Evolutionary conservation across 108 stramenopile genomes (phyloP).

Genomic region (Pseudonitzschia multiseries): DNA sequence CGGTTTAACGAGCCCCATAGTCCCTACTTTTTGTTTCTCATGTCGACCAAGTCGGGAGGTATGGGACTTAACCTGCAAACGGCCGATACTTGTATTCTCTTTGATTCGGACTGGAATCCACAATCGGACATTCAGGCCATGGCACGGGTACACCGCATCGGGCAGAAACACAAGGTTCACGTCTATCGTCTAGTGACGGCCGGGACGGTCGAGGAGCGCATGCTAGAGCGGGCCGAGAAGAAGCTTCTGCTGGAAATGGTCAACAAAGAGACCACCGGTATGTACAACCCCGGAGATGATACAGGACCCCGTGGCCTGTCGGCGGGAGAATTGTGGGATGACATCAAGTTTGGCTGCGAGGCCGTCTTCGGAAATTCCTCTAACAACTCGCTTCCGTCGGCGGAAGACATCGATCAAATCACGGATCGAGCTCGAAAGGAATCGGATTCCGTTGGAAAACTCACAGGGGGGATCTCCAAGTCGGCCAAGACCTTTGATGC

Average conservation of each 20-base stretch:
- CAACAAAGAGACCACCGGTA: conserved; percentile 79
- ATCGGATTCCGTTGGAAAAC: conserved; percentile 39
- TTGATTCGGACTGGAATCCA: conserved; percentile 90
- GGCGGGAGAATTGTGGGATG: conserved; percentile 57
- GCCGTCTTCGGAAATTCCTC: conserved; percentile 56
- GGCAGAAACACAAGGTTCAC: conserved; percentile 89
- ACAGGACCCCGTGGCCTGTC: conserved; percentile 37
- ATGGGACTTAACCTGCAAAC: conserved; percentile 94
- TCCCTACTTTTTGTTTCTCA: conserved; percentile 84
- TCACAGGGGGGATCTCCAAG: conserved; percentile 37
- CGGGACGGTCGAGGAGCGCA: conserved; percentile 90
- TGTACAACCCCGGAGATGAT: conserved; percentile 54
- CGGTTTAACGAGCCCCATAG: conserved; percentile 85
- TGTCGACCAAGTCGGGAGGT: conserved; percentile 93
- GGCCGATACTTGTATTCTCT: conserved; percentile 83
- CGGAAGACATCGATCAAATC: conserved; percentile 74
- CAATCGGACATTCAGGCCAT: conserved; percentile 92
- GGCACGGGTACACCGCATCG: conserved; percentile 93
- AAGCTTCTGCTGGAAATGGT: conserved; percentile 31
- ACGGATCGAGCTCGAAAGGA: conserved; percentile 66
- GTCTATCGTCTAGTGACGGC: conserved; percentile 82
- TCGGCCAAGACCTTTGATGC: conserved; percentile 53
- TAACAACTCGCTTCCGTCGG: conserved; percentile 54
- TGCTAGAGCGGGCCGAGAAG: conserved; percentile 54
- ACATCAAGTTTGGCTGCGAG: conserved; percentile 61